Evolutionary conservation across 2,329 filamentous ascomycete genomes (phyloP).

Genomic region (Ilyonectria destructans): DNA sequence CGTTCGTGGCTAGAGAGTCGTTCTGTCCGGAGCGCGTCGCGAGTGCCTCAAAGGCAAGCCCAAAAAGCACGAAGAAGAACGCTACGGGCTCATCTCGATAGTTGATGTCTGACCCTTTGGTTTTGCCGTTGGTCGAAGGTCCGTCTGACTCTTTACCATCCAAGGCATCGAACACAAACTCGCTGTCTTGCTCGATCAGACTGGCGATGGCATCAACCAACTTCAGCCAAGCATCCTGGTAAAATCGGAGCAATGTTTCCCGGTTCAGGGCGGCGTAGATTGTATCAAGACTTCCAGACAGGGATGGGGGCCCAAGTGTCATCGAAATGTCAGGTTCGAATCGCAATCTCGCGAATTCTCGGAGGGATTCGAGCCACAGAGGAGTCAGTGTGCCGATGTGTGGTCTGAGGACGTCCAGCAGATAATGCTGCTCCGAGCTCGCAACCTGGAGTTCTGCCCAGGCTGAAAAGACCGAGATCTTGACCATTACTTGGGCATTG

Average conservation of each 20-base stretch:
- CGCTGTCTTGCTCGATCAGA: slow-evolving; percentile 96
- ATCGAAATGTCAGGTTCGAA: slow-evolving; percentile 99
- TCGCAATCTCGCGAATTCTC: slow-evolving; percentile 92
- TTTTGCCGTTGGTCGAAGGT: slow-evolving; percentile 64
- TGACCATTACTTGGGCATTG: slow-evolving; percentile 98
- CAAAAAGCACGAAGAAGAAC: slow-evolving; percentile 99
- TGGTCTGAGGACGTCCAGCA: slow-evolving; percentile 89
- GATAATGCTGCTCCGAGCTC: slow-evolving; percentile 91
- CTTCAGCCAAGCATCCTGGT: slow-evolving; percentile 97
- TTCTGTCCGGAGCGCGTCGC: slow-evolving; percentile 78
- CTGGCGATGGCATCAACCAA: slow-evolving; percentile 98
- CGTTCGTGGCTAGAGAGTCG: slow-evolving; percentile 75
- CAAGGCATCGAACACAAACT: slow-evolving; percentile 96
- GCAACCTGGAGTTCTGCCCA: slow-evolving; percentile 98
- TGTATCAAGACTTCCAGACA: slow-evolving; percentile 90
- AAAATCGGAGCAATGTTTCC: slow-evolving; percentile 94
- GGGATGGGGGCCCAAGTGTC: slow-evolving; percentile 84
- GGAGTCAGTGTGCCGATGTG: slow-evolving; percentile 93
- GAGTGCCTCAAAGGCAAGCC: slow-evolving; percentile 95
- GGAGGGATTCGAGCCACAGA: slow-evolving; percentile 91
- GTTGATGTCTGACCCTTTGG: slow-evolving; percentile 87
- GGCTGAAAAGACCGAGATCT: slow-evolving; percentile 95
- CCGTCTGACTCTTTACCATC: slow-evolving; percentile 82
- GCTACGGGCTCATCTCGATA: slow-evolving; percentile 98
- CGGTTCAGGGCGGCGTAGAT: slow-evolving; percentile 96